Evolutionary conservation across 495 filamentous ascomycete species (phyloP), one percentile per base, ranked within the genome.

Genomic region (Peziza echinospora): DNA sequence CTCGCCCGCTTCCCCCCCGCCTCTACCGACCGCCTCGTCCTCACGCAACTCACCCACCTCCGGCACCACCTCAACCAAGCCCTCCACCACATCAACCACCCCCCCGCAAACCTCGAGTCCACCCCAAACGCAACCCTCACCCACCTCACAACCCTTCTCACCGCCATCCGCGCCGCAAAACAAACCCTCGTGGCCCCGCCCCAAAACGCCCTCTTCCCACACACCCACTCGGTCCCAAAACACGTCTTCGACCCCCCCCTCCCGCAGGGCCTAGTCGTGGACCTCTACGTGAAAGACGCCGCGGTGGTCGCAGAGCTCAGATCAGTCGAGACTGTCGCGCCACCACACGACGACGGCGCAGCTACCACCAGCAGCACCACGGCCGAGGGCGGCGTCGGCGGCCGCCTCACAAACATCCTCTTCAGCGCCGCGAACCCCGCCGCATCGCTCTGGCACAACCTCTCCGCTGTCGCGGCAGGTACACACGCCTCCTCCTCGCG

Each of bases 21-120:
- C 59, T 44, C 30, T 17, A 11, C 30, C 13, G 30, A 17, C 30
- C 30, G 30, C 1, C 80, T 69, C 63, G 68, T 58, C 23, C 70
- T 94, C 44, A 65, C 70, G 21, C 75, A 84, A 43, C 67, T 94
- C 21, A 67, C 71, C n/a, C 65, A 71, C 42, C 71, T 87, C 24
- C 70, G 79, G 41, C 70, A 74, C 21, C 67, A 81, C n/a, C 77
- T 94, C 49, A 81, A 80, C 46, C 70, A 78, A 49, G 72, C 76
- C 26, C 71, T 93, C 44, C 82, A 85, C 58, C 70, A 87, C 48
- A 71, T 91, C 17, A 75, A 80, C 55, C 73, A 86, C 21, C 82
- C 78, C 47, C 72, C 74, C 19, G 78, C 63, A 78, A 76, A 26
- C 67, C 75, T 25, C 66, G 77, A 57, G 60, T 66, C 41, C 63